Conservation (phyloP, 495 filamentous ascomycete genomes). For the Jackrogersella minutella region DNA sequence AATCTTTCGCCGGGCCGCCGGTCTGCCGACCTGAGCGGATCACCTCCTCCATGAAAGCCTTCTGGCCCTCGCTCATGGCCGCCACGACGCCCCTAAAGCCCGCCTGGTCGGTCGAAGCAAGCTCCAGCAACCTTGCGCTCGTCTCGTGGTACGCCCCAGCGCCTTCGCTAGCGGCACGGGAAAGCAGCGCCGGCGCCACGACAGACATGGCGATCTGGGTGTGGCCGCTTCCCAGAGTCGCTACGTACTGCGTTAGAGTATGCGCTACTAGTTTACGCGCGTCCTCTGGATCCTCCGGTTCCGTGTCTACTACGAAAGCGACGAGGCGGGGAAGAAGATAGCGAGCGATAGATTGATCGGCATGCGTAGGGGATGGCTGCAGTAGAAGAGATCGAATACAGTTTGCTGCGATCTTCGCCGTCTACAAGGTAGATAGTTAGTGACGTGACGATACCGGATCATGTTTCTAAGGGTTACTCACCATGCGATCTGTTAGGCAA, state of each 20-base stretch:
- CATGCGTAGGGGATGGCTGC: slow-evolving; percentile 65
- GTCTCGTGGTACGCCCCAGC: slow-evolving; percentile 72
- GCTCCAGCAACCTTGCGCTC: slow-evolving; percentile 75
- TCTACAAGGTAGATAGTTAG: slow-evolving; percentile 49
- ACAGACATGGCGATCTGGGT: slow-evolving; percentile 70
- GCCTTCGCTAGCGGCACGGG: slow-evolving; percentile 66
- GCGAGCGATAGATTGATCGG: slow-evolving; percentile 76
- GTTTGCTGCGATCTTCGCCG: slow-evolving; percentile 85
- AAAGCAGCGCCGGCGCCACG: slow-evolving; percentile 80
- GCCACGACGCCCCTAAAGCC: slow-evolving; percentile 80
- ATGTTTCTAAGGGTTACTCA: slow-evolving; percentile 38
- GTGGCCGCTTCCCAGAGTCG: slow-evolving; percentile 58
- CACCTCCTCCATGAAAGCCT: slow-evolving; percentile 81
- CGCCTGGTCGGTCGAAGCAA: slow-evolving; percentile 76
- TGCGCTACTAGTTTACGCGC: slow-evolving; percentile 73
- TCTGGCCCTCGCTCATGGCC: slow-evolving; percentile 73
- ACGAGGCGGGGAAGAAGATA: slow-evolving; percentile 80
- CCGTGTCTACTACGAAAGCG: slow-evolving; percentile 72
- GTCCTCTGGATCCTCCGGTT: slow-evolving; percentile 76
- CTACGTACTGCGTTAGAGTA: slow-evolving; percentile 74
- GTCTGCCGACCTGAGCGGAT: slow-evolving; percentile 66
- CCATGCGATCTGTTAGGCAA: slow-evolving; percentile 80
- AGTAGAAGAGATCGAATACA: slow-evolving; percentile 85
- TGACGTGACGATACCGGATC: slow-evolving; percentile 26
- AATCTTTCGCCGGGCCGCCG: slow-evolving; percentile 46